Evolutionary conservation across 257 asterid genomes (phyloP).

Genomic region (Galeopsis tetrahit): DNA sequence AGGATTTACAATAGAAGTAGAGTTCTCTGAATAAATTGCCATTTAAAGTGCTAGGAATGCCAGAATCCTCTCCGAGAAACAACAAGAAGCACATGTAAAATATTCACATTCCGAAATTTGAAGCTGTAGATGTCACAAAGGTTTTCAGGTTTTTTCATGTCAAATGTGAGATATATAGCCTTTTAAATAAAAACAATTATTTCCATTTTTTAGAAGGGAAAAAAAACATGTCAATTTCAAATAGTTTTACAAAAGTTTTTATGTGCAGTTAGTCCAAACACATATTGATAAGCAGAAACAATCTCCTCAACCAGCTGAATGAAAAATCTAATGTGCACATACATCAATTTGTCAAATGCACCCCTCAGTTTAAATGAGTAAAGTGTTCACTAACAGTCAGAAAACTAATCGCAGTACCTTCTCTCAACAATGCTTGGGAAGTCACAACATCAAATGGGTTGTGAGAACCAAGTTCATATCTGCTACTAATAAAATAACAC

Average conservation of each 20-base stretch:
- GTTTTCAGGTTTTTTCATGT: background rate
- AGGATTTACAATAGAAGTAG: background rate
- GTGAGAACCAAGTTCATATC: constrained; percentile 13
- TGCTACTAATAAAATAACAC: constrained; percentile 11
- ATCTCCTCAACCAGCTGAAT: constrained; percentile 13
- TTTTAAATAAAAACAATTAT: background rate
- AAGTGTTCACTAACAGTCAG: constrained; percentile 1
- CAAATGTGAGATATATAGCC: background rate
- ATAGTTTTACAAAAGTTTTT: background rate
- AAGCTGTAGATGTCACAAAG: constrained; percentile 8
- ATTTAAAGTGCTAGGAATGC: background rate
- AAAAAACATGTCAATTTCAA: background rate
- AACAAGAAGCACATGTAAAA: background rate
- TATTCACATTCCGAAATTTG: background rate
- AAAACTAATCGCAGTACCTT: constrained; percentile 19
- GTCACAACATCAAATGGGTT: constrained; percentile 4
- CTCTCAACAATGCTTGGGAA: constrained; percentile 21
- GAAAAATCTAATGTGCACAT: constrained; percentile 6
- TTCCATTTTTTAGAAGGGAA: background rate
- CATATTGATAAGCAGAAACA: constrained; percentile 20
- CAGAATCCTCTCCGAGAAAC: constrained; percentile 5
- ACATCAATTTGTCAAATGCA: background rate
- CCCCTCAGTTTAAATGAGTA: constrained; percentile 13
- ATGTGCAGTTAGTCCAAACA: background rate
- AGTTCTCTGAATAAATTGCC: background rate